These are phyloP conservation scores for Tricholoma furcatifolium DNA, from an alignment of 768 basidiomycete genomes.

Conservation along the genomic window DNA sequence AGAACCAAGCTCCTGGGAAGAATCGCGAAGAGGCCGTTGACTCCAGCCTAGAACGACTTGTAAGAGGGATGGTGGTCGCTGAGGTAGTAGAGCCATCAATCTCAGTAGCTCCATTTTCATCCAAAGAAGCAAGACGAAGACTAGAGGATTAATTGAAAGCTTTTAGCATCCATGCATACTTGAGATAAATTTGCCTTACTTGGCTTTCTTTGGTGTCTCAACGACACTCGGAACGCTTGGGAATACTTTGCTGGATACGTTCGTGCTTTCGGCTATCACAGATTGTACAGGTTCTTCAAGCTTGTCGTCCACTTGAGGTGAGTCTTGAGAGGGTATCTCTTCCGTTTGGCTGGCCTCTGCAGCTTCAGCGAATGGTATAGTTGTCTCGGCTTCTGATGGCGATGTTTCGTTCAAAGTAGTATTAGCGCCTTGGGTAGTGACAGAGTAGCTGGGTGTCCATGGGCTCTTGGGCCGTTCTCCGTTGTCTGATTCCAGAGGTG, in stretches of 20 bases:
- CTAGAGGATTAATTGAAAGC: conserved; percentile 9
- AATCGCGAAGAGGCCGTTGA: conserved; percentile 55
- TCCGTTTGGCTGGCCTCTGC: not conserved
- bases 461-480: conserved; percentile 11
- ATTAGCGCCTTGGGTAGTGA: conserved; percentile 14
- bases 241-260: conserved; percentile 12
- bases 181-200: conserved; percentile 3
- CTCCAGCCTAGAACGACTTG: conserved; percentile 42
- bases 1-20: conserved; percentile 58
- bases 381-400: conserved; percentile 16
- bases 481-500: conserved; percentile 1
- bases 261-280: not conserved
- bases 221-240: conserved; percentile 10
- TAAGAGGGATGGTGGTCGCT: conserved; percentile 13
- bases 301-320: not conserved
- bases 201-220: conserved; percentile 9
- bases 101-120: conserved; percentile 8
- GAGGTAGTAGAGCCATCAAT: conserved; percentile 2
- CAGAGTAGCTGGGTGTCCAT: conserved; percentile 20
- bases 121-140: conserved; percentile 16
- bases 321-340: not conserved
- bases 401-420: conserved; percentile 9
- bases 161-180: not conserved
- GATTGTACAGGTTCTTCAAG: not conserved
- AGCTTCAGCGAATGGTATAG: conserved; percentile 5